Percentiles rank a stretch among this genome's conserved stretches.
Evolutionary conservation across 257 asterid species (phyloP).

Genomic region (Pogostemon cablin): DNA sequence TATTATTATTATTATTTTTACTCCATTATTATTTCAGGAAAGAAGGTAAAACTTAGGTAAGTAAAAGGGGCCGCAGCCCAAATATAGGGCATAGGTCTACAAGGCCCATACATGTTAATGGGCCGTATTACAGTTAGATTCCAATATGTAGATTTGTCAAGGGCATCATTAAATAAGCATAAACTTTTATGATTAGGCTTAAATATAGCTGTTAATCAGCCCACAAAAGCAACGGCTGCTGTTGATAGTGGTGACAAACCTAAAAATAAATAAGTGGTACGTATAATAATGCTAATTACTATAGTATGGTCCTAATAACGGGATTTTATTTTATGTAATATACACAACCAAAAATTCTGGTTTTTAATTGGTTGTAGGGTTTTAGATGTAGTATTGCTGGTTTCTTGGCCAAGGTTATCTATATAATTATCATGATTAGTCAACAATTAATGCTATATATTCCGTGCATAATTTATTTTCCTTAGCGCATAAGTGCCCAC

Average conservation of each 20-base stretch:
- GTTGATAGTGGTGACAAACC: neutral
- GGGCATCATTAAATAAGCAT: neutral
- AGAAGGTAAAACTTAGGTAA: too few relatives aligned
- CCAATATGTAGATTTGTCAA: too few relatives aligned
- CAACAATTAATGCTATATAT: slow-evolving; percentile 36
- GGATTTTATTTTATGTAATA: neutral
- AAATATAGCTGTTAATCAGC: slow-evolving; percentile 8
- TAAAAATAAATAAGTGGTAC: neutral
- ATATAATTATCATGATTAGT: slow-evolving; percentile 36
- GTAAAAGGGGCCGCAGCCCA: too few relatives aligned
- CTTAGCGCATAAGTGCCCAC: slow-evolving; percentile 21
- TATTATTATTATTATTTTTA: too few relatives aligned
- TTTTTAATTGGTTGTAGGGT: slow-evolving; percentile 19
- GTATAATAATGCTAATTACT: slow-evolving; percentile 12
- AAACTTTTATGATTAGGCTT: slow-evolving; percentile 22
- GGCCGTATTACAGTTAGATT: too few relatives aligned
- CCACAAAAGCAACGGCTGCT: slow-evolving; percentile 19
- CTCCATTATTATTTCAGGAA: too few relatives aligned
- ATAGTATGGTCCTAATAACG: neutral
- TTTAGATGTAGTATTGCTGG: neutral
- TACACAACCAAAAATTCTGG: neutral
- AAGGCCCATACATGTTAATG: too few relatives aligned
- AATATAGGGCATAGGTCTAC: too few relatives aligned
- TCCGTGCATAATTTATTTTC: slow-evolving; percentile 40
- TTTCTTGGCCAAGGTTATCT: slow-evolving; percentile 9